Percentiles rank a stretch among this genome's conserved stretches.
Evolutionary conservation across 2,329 filamentous ascomycete genomes (phyloP).

Genomic region (Cladosporium sp.): DNA sequence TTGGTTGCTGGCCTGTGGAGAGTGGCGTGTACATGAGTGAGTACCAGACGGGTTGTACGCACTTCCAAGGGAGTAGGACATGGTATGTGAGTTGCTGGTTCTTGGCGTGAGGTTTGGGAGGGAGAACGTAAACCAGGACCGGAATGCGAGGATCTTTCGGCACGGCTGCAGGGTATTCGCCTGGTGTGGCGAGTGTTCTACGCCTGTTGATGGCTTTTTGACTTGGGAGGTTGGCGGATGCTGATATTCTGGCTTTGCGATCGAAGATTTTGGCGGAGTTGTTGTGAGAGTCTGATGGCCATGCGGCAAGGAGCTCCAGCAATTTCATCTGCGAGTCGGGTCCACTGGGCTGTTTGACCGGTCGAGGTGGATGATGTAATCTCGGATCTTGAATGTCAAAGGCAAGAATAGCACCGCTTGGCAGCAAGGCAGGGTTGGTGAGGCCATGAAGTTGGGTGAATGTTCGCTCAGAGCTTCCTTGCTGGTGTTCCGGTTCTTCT

Average conservation of each 20-base stretch:
- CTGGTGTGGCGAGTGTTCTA: slow-evolving; percentile 59
- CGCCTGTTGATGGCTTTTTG: slow-evolving; percentile 79
- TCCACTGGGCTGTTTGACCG: slow-evolving; percentile 32
- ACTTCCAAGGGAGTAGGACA: slow-evolving; percentile 84
- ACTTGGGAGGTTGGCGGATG: slow-evolving; percentile 61
- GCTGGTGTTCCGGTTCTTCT: slow-evolving; percentile 25
- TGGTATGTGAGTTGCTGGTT: slow-evolving; percentile 70
- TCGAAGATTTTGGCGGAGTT: slow-evolving; percentile 55
- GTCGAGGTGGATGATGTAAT: slow-evolving; percentile 67
- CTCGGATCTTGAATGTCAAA: slow-evolving; percentile 77
- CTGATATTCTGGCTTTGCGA: slow-evolving; percentile 59
- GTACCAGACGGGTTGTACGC: slow-evolving; percentile 80
- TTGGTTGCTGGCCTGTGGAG: slow-evolving; percentile 71
- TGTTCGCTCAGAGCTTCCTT: slow-evolving; percentile 32
- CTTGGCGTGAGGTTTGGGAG: slow-evolving; percentile 20
- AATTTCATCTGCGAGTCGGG: slow-evolving; percentile 37
- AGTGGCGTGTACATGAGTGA: slow-evolving; percentile 76
- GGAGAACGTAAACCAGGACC: slow-evolving; percentile 57
- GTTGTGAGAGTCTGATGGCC: slow-evolving; percentile 58
- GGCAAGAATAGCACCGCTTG: slow-evolving; percentile 62
- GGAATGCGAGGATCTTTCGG: slow-evolving; percentile 71
- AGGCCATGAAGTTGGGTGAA: slow-evolving; percentile 54
- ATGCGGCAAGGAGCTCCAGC: slow-evolving; percentile 58
- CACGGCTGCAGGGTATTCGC: slow-evolving; percentile 54
- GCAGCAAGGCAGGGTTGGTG: slow-evolving; percentile 65